A percentile compares a stretch with the other conserved stretches of the same genome.
Evolutionary conservation across 108 stramenopile genomes (phyloP).

Genomic region (Chaetoceros muelleri): DNA sequence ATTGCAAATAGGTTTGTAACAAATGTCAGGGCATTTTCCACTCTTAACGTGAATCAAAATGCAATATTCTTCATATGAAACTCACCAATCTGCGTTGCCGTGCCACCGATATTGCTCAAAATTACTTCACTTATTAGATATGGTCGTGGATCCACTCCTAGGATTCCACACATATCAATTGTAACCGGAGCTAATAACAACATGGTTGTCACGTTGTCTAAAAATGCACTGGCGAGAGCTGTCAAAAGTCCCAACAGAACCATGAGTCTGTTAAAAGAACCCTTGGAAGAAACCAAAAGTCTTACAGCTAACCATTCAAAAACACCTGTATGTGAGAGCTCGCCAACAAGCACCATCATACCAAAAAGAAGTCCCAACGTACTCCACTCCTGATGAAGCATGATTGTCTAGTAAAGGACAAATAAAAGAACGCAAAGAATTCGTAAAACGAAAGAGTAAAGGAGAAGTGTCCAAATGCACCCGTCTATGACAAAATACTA

Average conservation of each 20-base stretch:
- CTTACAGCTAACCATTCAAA: slow-evolving; percentile 60
- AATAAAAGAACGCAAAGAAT: too few relatives aligned
- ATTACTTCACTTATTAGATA: slow-evolving; percentile 48
- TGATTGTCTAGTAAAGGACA: slow-evolving; percentile 20
- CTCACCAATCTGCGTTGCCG: slow-evolving; percentile 54
- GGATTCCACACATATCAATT: slow-evolving; percentile 54
- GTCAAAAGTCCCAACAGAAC: slow-evolving; percentile 33
- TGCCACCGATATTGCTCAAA: slow-evolving; percentile 48
- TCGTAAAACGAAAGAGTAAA: background rate
- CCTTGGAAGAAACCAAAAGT: slow-evolving; percentile 31
- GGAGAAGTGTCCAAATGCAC: background rate
- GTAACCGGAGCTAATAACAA: slow-evolving; percentile 51
- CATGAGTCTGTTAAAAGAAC: slow-evolving; percentile 34
- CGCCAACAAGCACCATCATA: slow-evolving; percentile 60
- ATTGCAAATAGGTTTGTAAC: background rate
- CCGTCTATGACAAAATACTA: too few relatives aligned
- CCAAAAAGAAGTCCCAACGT: slow-evolving; percentile 56
- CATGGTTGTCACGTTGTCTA: slow-evolving; percentile 60
- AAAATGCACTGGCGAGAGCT: slow-evolving; percentile 38
- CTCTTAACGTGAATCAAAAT: background rate
- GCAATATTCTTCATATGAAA: background rate
- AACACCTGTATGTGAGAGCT: slow-evolving; percentile 47
- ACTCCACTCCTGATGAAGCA: slow-evolving; percentile 46
- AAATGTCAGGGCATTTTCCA: too few relatives aligned
- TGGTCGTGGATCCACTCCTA: slow-evolving; percentile 41